Evolutionary conservation across 169 alveolate species (phyloP).

Genomic region (Plasmodium reichenowi): DNA sequence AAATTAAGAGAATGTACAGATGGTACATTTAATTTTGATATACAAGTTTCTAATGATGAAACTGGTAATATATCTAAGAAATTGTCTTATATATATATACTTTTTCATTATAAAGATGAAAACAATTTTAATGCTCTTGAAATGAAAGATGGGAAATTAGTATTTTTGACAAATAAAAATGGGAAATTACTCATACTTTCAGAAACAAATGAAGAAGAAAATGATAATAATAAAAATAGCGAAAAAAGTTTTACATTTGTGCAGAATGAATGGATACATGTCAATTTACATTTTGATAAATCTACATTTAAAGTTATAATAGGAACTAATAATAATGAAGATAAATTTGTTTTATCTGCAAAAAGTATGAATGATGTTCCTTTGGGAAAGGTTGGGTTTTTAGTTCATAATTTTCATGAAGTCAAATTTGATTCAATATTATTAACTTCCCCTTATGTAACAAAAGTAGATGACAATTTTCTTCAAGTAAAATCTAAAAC

Average conservation of each 20-base stretch:
- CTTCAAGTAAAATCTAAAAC: slow-evolving; percentile 72
- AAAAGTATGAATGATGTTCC: slow-evolving; percentile 69
- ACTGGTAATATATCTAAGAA: slow-evolving; percentile 1
- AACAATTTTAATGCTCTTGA: slow-evolving; percentile 57
- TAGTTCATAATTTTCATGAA: slow-evolving; percentile 49
- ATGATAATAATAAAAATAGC: slow-evolving; percentile 55
- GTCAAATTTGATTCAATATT: slow-evolving; percentile 78
- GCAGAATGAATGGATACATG: slow-evolving; percentile 78
- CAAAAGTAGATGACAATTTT: slow-evolving; percentile 32
- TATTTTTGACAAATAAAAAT: slow-evolving; percentile 56
- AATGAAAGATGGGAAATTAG: slow-evolving; percentile 19
- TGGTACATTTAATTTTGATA: slow-evolving; percentile 44
- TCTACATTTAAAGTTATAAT: slow-evolving; percentile 70
- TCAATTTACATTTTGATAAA: slow-evolving; percentile 77
- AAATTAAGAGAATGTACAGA: slow-evolving; percentile 57
- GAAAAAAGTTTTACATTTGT: not conserved
- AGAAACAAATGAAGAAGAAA: slow-evolving; percentile 79
- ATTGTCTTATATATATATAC: slow-evolving; percentile 24
- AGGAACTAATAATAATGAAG: slow-evolving; percentile 41
- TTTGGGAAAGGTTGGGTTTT: slow-evolving; percentile 79
- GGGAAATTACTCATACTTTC: slow-evolving; percentile 75
- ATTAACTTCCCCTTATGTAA: slow-evolving; percentile 14
- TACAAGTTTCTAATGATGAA: slow-evolving; percentile 21
- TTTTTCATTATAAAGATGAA: slow-evolving; percentile 58
- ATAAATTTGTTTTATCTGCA: slow-evolving; percentile 70